Evolutionary conservation across 2,329 filamentous ascomycete genomes (phyloP), one percentile per base, ranked within the genome.

Genomic region (Trichocomaceae sp.): DNA sequence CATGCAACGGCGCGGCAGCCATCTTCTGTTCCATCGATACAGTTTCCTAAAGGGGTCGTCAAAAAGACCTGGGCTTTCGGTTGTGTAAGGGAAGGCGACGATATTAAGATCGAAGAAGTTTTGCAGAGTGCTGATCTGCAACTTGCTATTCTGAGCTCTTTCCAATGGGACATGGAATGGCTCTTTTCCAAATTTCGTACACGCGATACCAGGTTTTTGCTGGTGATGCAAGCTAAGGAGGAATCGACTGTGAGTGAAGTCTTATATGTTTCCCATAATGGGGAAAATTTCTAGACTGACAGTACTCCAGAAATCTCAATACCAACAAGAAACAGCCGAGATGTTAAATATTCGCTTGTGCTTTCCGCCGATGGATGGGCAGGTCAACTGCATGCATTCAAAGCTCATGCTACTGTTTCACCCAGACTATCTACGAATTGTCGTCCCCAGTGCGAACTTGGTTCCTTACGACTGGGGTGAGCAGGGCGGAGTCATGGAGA

Each of bases 351-450:
- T 95, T 54, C 81, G 81, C 19, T 62, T 84, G 54, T 90, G 88
- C 66, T 96, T 97, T 65, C 92, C 92, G 15, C 80, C 81, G 2
- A 92, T 96, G 88, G 77, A 83, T 41, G 81, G 83, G 1, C 76
- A 81, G 47, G 73, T 83, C 5, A 86, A 84, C 22, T 84, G 80
- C 63, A 96, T 97, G 90, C 93, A 97, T 70, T 95, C 90, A 49
- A 97, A 99, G 67, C 77, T 97, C 44, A 91, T 95, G 80, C 72
- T 97, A 1, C 78, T 97, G n/a, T 92, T 90, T 63, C 88, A 90
- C 62, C 73, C 80, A 0, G 73, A 73, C 1, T 84, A 90, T 67
- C 71, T 96, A 15, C 83, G 93, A 6, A 78, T 99, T 45, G 92
- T 87, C 1, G 77, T 97, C 1, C 90, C 93, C 0, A 92, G 86